phyloP scores from a whole-genome alignment of 2,329 filamentous ascomycete species.

The Parastagonospora nodorum region DNA sequence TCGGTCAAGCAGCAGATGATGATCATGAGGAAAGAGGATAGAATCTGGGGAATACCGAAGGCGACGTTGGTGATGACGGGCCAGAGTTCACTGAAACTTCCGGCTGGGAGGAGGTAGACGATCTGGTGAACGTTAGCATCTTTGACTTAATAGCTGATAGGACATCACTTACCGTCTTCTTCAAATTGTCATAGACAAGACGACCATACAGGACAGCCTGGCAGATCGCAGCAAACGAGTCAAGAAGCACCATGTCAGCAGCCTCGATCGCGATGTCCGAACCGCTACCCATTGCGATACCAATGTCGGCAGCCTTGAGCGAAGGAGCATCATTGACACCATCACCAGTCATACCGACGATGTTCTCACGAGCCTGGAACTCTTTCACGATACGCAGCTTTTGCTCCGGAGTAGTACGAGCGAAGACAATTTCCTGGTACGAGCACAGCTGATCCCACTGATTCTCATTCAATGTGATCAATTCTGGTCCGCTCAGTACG shows the following conservation, averaged over 20 bases:
- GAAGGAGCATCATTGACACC: constrained; percentile 59
- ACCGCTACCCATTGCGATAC: constrained; percentile 63
- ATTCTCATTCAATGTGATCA: constrained; percentile 66
- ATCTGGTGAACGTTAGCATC: constrained; percentile 44
- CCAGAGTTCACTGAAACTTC: constrained; percentile 75
- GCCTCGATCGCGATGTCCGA: constrained; percentile 67
- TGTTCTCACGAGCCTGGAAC: constrained; percentile 65
- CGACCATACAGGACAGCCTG: constrained; percentile 74
- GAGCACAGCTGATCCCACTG: constrained; percentile 70
- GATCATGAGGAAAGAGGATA: constrained; percentile 73
- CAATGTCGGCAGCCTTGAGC: constrained; percentile 63
- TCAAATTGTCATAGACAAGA: constrained; percentile 79
- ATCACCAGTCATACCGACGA: constrained; percentile 59
- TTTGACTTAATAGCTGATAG: too few relatives aligned
- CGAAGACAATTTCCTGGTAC: constrained; percentile 77
- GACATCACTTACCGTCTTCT: constrained; percentile 61
- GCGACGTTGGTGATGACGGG: constrained; percentile 74
- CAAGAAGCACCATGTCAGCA: constrained; percentile 66
- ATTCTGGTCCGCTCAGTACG: constrained; percentile 51
- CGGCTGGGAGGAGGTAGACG: constrained; percentile 74
- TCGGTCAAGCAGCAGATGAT: constrained; percentile 73
- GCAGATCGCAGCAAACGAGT: constrained; percentile 73
- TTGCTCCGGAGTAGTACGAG: constrained; percentile 74
- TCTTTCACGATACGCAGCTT: constrained; percentile 80
- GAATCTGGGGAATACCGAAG: constrained; percentile 74